Percentiles rank a stretch among this genome's conserved stretches.
Conservation (phyloP, 345 rosid species). For the Rubroshorea leprosula region DNA sequence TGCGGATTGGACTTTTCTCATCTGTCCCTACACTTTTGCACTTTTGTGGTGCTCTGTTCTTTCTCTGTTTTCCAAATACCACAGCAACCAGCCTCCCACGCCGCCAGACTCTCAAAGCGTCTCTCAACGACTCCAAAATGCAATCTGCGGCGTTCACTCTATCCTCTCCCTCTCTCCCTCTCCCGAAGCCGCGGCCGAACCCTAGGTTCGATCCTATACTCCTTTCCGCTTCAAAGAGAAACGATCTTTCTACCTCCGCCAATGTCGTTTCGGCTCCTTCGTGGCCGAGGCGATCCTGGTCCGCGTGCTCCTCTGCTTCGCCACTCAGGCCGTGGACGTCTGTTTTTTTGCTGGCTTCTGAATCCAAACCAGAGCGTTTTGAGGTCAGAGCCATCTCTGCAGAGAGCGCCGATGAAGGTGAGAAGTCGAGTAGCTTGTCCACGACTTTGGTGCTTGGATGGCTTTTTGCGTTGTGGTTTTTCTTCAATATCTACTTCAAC, state of each 20-base stretch:
- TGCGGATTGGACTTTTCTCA: no score
- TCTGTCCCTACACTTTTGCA: no score
- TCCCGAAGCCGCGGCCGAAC: conserved; percentile 22
- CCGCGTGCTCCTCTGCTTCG: conserved; percentile 28
- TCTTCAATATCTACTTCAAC: conserved; percentile 98
- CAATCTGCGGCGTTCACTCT: no score
- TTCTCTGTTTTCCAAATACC: no score
- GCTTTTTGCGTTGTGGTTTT: conserved; percentile 79
- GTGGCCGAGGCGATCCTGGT: conserved; percentile 67
- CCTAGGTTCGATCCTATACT: conserved; percentile 31
- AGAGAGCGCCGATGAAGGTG: conserved; percentile 48
- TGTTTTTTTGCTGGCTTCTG: conserved; percentile 29
- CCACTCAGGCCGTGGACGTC: conserved; percentile 62
- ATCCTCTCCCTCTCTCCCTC: conserved; percentile 31
- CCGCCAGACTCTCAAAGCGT: no score
- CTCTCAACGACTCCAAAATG: no score
- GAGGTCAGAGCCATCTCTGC: conserved; percentile 53
- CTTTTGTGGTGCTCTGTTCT: no score
- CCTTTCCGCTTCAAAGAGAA: conserved; percentile 21
- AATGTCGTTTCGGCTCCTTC: conserved; percentile 42
- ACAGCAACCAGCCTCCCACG: no score
- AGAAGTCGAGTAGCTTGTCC: conserved; percentile 28
- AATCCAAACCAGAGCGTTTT: conserved; percentile 28
- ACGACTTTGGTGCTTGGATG: conserved; percentile 63
- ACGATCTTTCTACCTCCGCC: conserved; percentile 26